A percentile compares a stretch with the other conserved stretches of the same genome.
These are phyloP conservation scores for Mycena vitilis DNA, from an alignment of 768 basidiomycete species.

Conservation along the genomic window DNA sequence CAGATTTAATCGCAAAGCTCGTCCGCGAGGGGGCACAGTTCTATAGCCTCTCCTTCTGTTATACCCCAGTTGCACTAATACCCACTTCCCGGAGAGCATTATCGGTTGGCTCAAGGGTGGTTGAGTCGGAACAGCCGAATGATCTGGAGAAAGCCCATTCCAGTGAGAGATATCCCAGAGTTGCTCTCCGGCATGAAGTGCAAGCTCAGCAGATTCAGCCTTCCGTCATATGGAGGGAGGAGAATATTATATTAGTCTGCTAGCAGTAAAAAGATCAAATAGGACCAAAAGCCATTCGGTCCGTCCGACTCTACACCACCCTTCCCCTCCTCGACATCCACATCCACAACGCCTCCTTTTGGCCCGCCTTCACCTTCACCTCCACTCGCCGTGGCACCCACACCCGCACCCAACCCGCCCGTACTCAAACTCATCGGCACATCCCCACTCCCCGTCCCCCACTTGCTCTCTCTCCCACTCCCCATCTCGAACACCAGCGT, in stretches of 20 bases:
- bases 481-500: background rate
- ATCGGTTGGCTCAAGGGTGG: background rate
- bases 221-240: too few species aligned
- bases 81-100: background rate
- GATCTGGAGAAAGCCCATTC: slow-evolving; percentile 2
- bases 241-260: too few species aligned
- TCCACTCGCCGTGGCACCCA: too few species aligned
- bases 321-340: too few species aligned
- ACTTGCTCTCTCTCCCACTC: background rate
- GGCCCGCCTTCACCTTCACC: too few species aligned
- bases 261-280: too few species aligned
- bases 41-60: background rate
- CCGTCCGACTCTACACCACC: too few species aligned
- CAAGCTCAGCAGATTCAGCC: background rate
- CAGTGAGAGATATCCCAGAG: background rate
- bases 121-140: background rate
- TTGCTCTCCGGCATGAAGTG: background rate
- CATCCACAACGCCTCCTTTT: too few species aligned
- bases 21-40: background rate
- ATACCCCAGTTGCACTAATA: background rate
- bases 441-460: background rate
- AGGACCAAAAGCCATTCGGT: too few species aligned
- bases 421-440: slow-evolving; percentile 1
- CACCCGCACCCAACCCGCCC: background rate
- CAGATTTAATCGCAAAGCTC: too few species aligned